Evolutionary conservation across 2,329 filamentous ascomycete genomes (phyloP), one percentile per base, ranked within the genome.

Genomic region (Colletotrichum incanum): DNA sequence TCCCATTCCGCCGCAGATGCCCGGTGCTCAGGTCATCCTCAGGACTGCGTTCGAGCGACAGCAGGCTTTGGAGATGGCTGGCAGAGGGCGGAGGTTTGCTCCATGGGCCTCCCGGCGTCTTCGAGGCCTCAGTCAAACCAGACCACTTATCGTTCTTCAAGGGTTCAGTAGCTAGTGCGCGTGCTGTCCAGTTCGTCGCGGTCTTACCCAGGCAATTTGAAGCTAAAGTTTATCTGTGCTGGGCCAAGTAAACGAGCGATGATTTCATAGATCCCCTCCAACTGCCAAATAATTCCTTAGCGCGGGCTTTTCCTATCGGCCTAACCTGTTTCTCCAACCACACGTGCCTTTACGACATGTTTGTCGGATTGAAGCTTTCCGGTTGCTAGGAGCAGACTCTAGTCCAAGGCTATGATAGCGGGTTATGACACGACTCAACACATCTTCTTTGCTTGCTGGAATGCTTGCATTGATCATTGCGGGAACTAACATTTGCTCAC

Each of bases 251-350:
- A n/a, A 52, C 47, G 52, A 60, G 41, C 70, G 47, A 72, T 72
- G 70, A 72, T 70, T 72, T 72, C 65, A 72, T 72, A 23, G 47
- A 70, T 37, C 34, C 31, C 43, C 39, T 58, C 55, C 16, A n/a
- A 61, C 16, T 52, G 31, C 45, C 60, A 49, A 50, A 50, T 16
- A 34, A 18, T 28, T 50, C 47, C n/a, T 52, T 63, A 39, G 60
- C 60, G 60, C 23, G n/a, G 47, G n/a, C 60, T 16, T 41, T 37
- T 62, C 41, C 41, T 12, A n/a, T 39, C 28, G 60, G n/a, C 26
- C 60, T 31, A 14, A 18, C 18, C 31, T 62, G n/a, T 41, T 28
- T n/a, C 45, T n/a, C n/a, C 47, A 23, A 23, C 47, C 31, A 49
- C 20, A 39, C 31, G 28, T 39, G 41, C n/a, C 26, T 31, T 49